phyloP scores from a whole-genome alignment of 2,329 filamentous ascomycete genomes.

The Hypoxylon sp. region DNA sequence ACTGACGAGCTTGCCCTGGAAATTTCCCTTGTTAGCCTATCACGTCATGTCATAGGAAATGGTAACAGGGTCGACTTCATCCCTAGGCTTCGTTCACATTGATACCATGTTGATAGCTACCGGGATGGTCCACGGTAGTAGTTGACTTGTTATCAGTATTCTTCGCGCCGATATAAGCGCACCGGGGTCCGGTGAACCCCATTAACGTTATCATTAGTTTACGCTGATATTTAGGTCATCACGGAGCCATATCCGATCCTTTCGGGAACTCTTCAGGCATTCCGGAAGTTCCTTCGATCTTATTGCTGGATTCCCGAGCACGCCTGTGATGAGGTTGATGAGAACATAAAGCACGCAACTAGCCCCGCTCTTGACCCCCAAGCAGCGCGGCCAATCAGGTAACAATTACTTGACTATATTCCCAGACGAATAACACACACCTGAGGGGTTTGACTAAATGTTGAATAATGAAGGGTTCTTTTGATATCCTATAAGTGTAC shows the following conservation, averaged over 20 bases:
- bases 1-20: background rate
- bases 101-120: background rate
- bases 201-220: background rate
- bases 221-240: background rate
- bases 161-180: background rate
- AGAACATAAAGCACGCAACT: slow-evolving; percentile 42
- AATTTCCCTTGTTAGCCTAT: slow-evolving; percentile 1
- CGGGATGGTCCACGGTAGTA: background rate
- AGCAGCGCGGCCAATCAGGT: slow-evolving; percentile 26
- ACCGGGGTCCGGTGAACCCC: slow-evolving; percentile 1
- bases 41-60: slow-evolving; percentile 19
- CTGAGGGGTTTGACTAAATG: slow-evolving; percentile 3
- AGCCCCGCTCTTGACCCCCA: slow-evolving; percentile 30
- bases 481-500: background rate
- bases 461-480: background rate
- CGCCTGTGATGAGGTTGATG: slow-evolving; percentile 49
- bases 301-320: slow-evolving; percentile 29
- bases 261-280: slow-evolving; percentile 16
- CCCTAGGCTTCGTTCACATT: background rate
- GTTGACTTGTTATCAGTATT: background rate
- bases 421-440: background rate
- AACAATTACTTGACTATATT: background rate
- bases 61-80: slow-evolving; percentile 1
- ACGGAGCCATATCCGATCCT: slow-evolving; percentile 15
- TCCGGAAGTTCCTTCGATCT: slow-evolving; percentile 14